These are phyloP conservation scores for Russula lepida DNA, from an alignment of 768 basidiomycete species.

Conservation along the genomic window DNA sequence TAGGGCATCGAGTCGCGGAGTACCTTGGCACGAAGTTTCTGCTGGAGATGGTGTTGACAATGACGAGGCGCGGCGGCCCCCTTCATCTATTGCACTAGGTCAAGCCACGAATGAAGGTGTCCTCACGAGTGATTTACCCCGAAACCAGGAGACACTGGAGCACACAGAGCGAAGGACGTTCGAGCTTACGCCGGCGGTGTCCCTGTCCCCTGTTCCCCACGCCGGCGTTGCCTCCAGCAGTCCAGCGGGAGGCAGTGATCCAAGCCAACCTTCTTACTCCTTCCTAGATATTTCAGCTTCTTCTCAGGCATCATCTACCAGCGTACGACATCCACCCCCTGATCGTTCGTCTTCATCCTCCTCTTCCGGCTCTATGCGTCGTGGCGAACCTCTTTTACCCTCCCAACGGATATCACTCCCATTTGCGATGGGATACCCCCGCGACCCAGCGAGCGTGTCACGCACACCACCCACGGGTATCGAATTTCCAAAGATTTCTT, in stretches of 20 bases:
- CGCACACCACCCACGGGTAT: background rate
- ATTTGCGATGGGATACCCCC: slow-evolving; percentile 19
- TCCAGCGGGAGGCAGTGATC: background rate
- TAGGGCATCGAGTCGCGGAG: slow-evolving; percentile 18
- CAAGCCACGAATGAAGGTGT: background rate
- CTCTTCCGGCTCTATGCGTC: slow-evolving; percentile 5
- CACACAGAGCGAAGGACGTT: background rate
- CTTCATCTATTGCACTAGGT: slow-evolving; percentile 4
- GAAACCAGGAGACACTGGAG: background rate
- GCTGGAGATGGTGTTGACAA: slow-evolving; percentile 4
- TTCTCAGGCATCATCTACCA: slow-evolving; percentile 10
- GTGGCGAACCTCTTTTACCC: background rate
- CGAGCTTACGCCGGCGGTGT: slow-evolving; percentile 1
- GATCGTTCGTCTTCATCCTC: slow-evolving; percentile 10
- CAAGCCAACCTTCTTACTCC: slow-evolving; percentile 12
- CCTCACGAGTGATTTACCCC: background rate
- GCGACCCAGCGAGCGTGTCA: background rate
- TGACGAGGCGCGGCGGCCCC: background rate
- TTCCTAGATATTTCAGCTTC: slow-evolving; percentile 20
- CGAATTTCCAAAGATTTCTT: slow-evolving; percentile 11
- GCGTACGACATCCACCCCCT: background rate
- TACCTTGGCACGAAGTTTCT: slow-evolving; percentile 10
- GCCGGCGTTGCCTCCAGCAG: background rate
- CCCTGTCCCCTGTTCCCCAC: background rate
- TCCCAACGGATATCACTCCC: slow-evolving; percentile 17